A percentile compares a stretch with the other conserved stretches of the same genome.
These are phyloP conservation scores for Trichoderma harzianum DNA, from an alignment of 2,329 filamentous ascomycete species.

Conservation along the genomic window DNA sequence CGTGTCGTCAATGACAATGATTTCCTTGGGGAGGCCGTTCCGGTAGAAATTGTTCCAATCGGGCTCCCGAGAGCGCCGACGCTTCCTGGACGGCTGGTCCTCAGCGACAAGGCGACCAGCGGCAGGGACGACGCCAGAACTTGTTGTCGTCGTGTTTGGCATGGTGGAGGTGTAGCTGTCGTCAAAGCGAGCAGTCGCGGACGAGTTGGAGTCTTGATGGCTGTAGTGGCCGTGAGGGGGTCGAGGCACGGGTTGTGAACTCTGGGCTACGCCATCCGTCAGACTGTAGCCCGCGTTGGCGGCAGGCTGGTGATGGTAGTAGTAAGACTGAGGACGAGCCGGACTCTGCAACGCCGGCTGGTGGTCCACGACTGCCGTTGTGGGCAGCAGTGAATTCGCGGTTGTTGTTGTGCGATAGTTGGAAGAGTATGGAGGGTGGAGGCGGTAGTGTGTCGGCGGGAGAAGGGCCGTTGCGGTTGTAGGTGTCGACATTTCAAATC, in stretches of 20 bases:
- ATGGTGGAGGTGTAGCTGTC: conserved; percentile 25
- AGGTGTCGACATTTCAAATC: conserved; percentile 68
- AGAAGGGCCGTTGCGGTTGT: conserved; percentile 61
- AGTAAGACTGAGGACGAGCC: conserved; percentile 27
- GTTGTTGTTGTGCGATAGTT: conserved; percentile 31
- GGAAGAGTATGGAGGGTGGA: conserved; percentile 55
- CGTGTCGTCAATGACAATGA: conserved; percentile 79
- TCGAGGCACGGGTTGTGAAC: conserved; percentile 31
- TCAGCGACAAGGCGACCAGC: conserved; percentile 25
- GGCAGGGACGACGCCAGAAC: conserved; percentile 26
- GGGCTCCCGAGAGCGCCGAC: conserved; percentile 59
- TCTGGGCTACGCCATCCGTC: conserved; percentile 33
- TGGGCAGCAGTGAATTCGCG: conserved; percentile 17
- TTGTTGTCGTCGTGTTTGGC: conserved; percentile 18
- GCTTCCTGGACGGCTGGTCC: conserved; percentile 42
- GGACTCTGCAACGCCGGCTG: conserved; percentile 25
- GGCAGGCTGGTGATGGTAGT: conserved; percentile 27
- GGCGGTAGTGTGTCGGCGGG: conserved; percentile 59
- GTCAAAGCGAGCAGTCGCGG: conserved; percentile 26
- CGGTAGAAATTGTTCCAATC: conserved; percentile 81
- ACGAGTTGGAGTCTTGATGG: conserved; percentile 24
- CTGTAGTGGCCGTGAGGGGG: conserved; percentile 29
- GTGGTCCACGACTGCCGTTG: background rate
- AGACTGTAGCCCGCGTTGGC: conserved; percentile 30
- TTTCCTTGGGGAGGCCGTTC: conserved; percentile 78